phyloP scores from a whole-genome alignment of 768 basidiomycete genomes.

The Multifurca ochricompacta region DNA sequence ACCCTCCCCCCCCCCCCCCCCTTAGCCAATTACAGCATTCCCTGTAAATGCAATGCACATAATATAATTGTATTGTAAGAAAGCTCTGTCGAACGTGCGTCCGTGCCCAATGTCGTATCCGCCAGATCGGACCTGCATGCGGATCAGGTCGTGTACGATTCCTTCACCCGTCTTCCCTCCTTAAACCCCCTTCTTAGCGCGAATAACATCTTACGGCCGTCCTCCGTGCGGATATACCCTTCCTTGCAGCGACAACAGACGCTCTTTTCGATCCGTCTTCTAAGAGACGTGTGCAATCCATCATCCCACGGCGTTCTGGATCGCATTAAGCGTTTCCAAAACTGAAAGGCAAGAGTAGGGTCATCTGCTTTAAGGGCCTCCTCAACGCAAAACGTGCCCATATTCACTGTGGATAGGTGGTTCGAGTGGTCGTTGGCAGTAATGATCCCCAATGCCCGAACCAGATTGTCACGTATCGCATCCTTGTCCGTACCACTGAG shows the following conservation, averaged over 20 bases:
- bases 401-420: conserved; percentile 35
- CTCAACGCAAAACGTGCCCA: conserved; percentile 45
- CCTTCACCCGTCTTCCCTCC: not conserved
- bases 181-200: conserved; percentile 25
- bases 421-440: conserved; percentile 30
- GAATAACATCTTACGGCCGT: conserved; percentile 27
- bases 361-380: conserved; percentile 43
- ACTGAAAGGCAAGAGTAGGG: conserved; percentile 46
- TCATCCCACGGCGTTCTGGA: conserved; percentile 43
- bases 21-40: not conserved
- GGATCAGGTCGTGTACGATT: not conserved
- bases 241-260: conserved; percentile 27
- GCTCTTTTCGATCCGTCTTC: conserved; percentile 33
- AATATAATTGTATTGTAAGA: not conserved
- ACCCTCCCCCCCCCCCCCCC: not conserved
- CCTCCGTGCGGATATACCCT: conserved; percentile 25
- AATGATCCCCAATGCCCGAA: conserved; percentile 37
- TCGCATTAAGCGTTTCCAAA: conserved; percentile 47
- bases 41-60: not conserved
- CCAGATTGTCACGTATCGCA: conserved; percentile 31
- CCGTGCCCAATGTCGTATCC: not conserved
- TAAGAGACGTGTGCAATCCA: conserved; percentile 35
- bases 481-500: conserved; percentile 23
- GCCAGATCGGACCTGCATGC: not conserved
- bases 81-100: not conserved